Conservation (phyloP, 352 stramenopile species). For the Saprolegnia parasitica region DNA sequence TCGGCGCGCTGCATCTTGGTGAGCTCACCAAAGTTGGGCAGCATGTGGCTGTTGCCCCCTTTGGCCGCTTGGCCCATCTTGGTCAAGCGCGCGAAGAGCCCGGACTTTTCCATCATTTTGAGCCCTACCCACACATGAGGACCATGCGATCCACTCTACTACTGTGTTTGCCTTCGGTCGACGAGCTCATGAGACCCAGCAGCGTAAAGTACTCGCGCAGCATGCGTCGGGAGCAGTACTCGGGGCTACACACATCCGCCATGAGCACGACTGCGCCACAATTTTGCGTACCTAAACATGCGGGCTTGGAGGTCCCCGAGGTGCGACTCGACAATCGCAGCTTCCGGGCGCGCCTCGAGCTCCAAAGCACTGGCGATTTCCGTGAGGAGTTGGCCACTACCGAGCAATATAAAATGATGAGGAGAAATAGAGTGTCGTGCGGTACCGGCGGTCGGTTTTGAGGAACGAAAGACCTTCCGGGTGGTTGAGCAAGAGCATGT, state of each 20-base stretch:
- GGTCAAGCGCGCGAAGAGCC: slow-evolving; percentile 83
- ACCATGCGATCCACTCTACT: not conserved
- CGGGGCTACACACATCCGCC: slow-evolving; percentile 32
- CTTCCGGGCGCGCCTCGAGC: slow-evolving; percentile 76
- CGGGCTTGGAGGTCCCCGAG: slow-evolving; percentile 80
- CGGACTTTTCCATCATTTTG: slow-evolving; percentile 89
- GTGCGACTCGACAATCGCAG: slow-evolving; percentile 83
- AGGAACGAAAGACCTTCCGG: slow-evolving; percentile 81
- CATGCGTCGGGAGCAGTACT: slow-evolving; percentile 81
- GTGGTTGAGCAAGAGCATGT: slow-evolving; percentile 82
- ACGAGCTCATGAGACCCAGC: slow-evolving; percentile 84
- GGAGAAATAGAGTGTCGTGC: not conserved
- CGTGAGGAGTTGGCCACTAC: slow-evolving; percentile 63
- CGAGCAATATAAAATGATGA: not conserved
- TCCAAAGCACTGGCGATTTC: slow-evolving; percentile 83
- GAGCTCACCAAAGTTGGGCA: slow-evolving; percentile 19
- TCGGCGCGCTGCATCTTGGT: slow-evolving; percentile 24
- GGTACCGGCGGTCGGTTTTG: slow-evolving; percentile 69
- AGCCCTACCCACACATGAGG: slow-evolving; percentile 33
- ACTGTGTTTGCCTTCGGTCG: slow-evolving; percentile 49
- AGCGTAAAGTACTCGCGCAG: slow-evolving; percentile 88
- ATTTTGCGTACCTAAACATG: slow-evolving; percentile 74
- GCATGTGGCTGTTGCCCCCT: not conserved
- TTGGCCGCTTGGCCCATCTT: slow-evolving; percentile 68
- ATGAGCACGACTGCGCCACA: too few relatives aligned